Evolutionary conservation across 352 stramenopile species (phyloP), one percentile per base, ranked within the genome.

Genomic region (Phytophthora sojae): DNA sequence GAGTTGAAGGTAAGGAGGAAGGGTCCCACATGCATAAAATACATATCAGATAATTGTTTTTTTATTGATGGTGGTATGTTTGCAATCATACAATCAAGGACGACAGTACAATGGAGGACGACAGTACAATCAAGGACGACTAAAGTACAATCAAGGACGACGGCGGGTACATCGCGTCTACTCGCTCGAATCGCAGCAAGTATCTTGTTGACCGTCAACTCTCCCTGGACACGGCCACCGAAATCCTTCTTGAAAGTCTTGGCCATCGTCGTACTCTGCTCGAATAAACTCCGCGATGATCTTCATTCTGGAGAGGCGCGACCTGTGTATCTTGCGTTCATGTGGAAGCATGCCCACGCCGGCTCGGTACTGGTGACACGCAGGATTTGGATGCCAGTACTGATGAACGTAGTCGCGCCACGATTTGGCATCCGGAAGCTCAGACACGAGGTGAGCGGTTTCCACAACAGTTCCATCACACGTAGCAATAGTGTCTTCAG

Each of bases 201-300:
- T 3, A 61, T 52, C n/a, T 6, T 61, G 55, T 39, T 50, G 9
- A 61, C 35, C 7, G n/a, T 61, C 32, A 23, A n/a, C 42, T 61
- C 55, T 37, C 32, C 55, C 4, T n/a, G 5, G 2, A 61, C 55
- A 37, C 53, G 17, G 3, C n/a, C 19, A 52, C 3, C n/a, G 15
- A 52, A 55, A 15, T 7, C 2, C 30, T 11, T 60, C 53, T 49
- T n/a, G 35, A 60, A 60, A 15, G 19, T 60, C 53, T 30, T 26
- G 8, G 12, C 32, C 53, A n/a, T n/a, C 32, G 30, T 30, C n/a
- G n/a, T 30, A 60, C 17, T 50, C n/a, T 3, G 49, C 53, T 0
- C 32, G 17, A 26, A 60, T 49, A 11, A 50, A 60, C 53, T 60
- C 30, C 4, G 53, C 53, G 1, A 60, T 49, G n/a, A 50, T 60